These are phyloP conservation scores for Mycosphaerella sp. DNA, from an alignment of 2,329 filamentous ascomycete species.

Conservation along the genomic window DNA sequence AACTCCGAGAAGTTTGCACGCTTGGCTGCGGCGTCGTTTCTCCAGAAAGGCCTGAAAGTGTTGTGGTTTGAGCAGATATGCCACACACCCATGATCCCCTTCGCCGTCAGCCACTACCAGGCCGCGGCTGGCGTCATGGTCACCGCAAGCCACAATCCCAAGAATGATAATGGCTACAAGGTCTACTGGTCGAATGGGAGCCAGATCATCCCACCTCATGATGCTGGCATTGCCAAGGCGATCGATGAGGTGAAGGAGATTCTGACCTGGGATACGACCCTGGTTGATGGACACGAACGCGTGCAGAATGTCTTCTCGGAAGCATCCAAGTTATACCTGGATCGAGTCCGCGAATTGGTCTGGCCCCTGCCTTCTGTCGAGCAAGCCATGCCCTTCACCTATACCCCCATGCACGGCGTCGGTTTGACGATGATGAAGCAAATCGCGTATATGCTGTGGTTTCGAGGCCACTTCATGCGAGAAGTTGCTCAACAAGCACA, in stretches of 20 bases:
- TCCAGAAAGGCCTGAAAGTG: slow-evolving; percentile 52
- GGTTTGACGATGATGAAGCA: slow-evolving; percentile 45
- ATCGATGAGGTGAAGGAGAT: slow-evolving; percentile 53
- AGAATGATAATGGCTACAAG: slow-evolving; percentile 61
- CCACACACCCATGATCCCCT: slow-evolving; percentile 58
- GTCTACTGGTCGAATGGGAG: slow-evolving; percentile 60
- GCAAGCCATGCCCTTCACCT: slow-evolving; percentile 40
- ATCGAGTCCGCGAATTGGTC: slow-evolving; percentile 27
- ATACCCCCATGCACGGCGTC: slow-evolving; percentile 54
- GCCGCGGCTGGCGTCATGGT: slow-evolving; percentile 59
- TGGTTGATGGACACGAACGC: slow-evolving; percentile 37
- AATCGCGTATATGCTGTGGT: slow-evolving; percentile 34
- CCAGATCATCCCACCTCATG: slow-evolving; percentile 59
- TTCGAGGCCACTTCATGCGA: slow-evolving; percentile 34
- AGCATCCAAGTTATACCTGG: slow-evolving; percentile 41
- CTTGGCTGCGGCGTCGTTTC: slow-evolving; percentile 54
- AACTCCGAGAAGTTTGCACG: slow-evolving; percentile 57
- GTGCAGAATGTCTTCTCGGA: slow-evolving; percentile 40
- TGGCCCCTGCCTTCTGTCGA: slow-evolving; percentile 22
- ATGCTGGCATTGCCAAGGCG: slow-evolving; percentile 51
- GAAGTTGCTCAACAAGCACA: slow-evolving; percentile 47
- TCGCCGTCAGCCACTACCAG: slow-evolving; percentile 48
- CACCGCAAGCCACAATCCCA: slow-evolving; percentile 60
- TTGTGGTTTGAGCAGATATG: slow-evolving; percentile 52
- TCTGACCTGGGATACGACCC: slow-evolving; percentile 42